Evolutionary conservation across 2,329 filamentous ascomycete species (phyloP).

Genomic region (Achaetomium macrosporum): DNA sequence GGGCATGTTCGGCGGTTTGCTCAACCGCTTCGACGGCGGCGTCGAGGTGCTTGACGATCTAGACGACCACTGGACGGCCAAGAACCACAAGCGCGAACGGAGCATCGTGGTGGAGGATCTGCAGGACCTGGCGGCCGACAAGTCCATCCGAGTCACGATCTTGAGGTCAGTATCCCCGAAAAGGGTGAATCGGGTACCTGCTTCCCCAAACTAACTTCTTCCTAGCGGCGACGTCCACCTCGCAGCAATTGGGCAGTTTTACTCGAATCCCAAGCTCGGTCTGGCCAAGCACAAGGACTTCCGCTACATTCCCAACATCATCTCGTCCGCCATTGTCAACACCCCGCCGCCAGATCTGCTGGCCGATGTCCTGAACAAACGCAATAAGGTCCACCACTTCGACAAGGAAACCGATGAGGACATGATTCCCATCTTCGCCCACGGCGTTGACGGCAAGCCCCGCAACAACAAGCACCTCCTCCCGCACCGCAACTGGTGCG

Average conservation of each 20-base stretch:
- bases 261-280: conserved; percentile 75
- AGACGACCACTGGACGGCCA: conserved; percentile 97
- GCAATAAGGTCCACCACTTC: conserved; percentile 74
- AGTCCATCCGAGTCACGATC: conserved; percentile 86
- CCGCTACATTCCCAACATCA: conserved; percentile 92
- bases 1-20: conserved; percentile 70
- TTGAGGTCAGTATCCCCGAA: conserved; percentile 50
- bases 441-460: conserved; percentile 81
- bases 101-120: conserved; percentile 83
- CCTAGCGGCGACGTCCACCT: conserved; percentile 84
- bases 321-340: conserved; percentile 93
- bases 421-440: conserved; percentile 89
- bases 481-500: conserved; percentile 92
- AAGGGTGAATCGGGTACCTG: background rate
- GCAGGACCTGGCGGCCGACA: conserved; percentile 87
- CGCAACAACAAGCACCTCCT: conserved; percentile 88
- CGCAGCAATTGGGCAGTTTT: conserved; percentile 89
- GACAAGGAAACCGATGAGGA: conserved; percentile 80
- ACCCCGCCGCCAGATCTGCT: conserved; percentile 80
- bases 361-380: conserved; percentile 86
- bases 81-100: conserved; percentile 86
- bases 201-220: background rate
- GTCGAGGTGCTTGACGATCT: conserved; percentile 88
- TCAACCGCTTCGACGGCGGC: conserved; percentile 87
- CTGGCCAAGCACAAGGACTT: conserved; percentile 86